A percentile compares a stretch with the other conserved stretches of the same genome.
Conservation (phyloP, 2,329 filamentous ascomycete species). For the Chaetomiaceae sp. region DNA sequence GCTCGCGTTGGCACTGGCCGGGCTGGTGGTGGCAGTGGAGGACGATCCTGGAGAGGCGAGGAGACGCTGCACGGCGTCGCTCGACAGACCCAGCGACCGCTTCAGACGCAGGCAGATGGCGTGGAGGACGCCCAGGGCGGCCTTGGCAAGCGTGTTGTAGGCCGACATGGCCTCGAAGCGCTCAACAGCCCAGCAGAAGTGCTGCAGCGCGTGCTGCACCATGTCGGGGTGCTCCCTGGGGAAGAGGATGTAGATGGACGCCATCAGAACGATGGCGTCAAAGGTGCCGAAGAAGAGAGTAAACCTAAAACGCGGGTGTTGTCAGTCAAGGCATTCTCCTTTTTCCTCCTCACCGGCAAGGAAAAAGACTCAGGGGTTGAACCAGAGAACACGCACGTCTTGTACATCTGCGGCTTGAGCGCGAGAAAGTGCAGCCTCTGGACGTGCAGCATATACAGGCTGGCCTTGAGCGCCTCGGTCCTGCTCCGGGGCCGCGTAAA, state of each 20-base stretch:
- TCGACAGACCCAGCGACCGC: constrained; percentile 39
- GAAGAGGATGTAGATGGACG: constrained; percentile 57
- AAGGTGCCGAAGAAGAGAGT: constrained; percentile 59
- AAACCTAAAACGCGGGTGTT: constrained; percentile 34
- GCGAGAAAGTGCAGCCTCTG: constrained; percentile 48
- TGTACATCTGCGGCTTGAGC: constrained; percentile 48
- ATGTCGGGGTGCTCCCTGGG: constrained; percentile 50
- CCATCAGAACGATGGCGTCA: constrained; percentile 57
- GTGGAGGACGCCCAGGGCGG: constrained; percentile 50
- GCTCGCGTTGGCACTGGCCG: neutral
- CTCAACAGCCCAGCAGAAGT: constrained; percentile 56
- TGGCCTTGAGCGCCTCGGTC: constrained; percentile 51
- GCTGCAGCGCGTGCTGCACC: constrained; percentile 44
- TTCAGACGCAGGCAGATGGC: constrained; percentile 51
- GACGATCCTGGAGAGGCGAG: neutral
- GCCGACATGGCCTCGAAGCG: constrained; percentile 53
- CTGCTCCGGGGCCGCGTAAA: constrained; percentile 52
- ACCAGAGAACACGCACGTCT: constrained; percentile 32
- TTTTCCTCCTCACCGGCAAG: too few relatives aligned
- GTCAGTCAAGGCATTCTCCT: neutral
- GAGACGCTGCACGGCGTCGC: neutral
- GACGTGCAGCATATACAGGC: constrained; percentile 49
- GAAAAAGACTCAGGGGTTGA: too few relatives aligned
- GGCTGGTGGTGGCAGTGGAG: neutral
- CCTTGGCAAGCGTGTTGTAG: constrained; percentile 49